Percentiles rank a stretch among this genome's conserved stretches.
These are phyloP conservation scores for Tephrocybe rancida DNA, from an alignment of 768 basidiomycete species.

Conservation along the genomic window DNA sequence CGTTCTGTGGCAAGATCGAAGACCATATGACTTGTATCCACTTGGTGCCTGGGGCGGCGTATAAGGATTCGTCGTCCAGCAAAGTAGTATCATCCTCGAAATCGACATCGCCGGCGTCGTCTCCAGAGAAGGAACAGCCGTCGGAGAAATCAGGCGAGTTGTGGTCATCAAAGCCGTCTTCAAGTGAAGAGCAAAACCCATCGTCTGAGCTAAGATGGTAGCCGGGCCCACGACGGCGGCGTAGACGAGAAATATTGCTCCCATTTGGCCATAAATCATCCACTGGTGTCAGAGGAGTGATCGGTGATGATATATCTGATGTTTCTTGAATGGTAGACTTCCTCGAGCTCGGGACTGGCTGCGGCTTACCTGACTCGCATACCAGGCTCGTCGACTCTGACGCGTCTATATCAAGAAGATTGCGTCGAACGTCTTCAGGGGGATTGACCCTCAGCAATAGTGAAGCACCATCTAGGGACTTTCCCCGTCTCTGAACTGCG, in stretches of 20 bases:
- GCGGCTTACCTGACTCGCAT: no score
- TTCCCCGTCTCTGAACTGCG: no score
- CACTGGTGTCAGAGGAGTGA: slow-evolving; percentile 19
- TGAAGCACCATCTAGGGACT: no score
- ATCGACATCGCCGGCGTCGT: slow-evolving; percentile 15
- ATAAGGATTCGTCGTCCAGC: no score
- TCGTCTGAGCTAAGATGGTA: slow-evolving; percentile 48
- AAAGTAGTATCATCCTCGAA: neutral
- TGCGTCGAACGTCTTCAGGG: no score
- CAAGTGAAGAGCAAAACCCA: slow-evolving; percentile 28
- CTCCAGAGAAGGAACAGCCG: slow-evolving; percentile 22
- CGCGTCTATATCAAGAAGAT: no score
- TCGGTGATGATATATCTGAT: no score
- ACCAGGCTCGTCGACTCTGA: no score
- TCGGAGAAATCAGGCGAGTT: slow-evolving; percentile 20
- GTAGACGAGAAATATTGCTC: neutral
- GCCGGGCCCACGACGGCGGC: slow-evolving; percentile 34
- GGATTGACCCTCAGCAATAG: no score
- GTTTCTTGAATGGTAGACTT: no score
- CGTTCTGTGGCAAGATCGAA: slow-evolving; percentile 36
- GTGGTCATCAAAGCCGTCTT: slow-evolving; percentile 23
- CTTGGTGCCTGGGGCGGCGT: neutral
- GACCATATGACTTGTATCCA: slow-evolving; percentile 9
- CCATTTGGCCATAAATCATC: slow-evolving; percentile 11
- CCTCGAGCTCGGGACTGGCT: no score